Conservation (phyloP, 2,329 filamentous ascomycete genomes). For the Phoma sp. region DNA sequence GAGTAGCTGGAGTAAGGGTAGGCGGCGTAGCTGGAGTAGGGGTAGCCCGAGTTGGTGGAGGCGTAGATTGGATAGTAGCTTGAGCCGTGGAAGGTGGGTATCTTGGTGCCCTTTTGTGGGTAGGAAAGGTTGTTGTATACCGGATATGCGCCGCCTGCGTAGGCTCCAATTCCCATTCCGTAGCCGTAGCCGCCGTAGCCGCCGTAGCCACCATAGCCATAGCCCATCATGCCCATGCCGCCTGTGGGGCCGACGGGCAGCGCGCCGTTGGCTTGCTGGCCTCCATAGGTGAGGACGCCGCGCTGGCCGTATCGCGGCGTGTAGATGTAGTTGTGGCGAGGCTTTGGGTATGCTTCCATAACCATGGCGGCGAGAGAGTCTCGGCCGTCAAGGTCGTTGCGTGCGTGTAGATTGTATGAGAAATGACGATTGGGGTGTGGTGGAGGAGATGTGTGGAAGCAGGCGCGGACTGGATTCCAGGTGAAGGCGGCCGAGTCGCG, state of each 20-base stretch:
- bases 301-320: constrained; percentile 38
- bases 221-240: constrained; percentile 14
- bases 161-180: constrained; percentile 7
- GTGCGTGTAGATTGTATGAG: not conserved
- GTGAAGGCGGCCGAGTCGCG: constrained; percentile 17
- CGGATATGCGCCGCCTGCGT: constrained; percentile 17
- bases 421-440: not conserved
- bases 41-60: too few relatives aligned
- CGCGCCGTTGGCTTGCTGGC: constrained; percentile 38
- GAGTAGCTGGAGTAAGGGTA: constrained; percentile 15
- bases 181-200: constrained; percentile 3
- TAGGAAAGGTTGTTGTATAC: constrained; percentile 31
- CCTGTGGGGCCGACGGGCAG: constrained; percentile 28
- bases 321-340: constrained; percentile 42
- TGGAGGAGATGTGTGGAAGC: constrained; percentile 2
- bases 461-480: constrained; percentile 12
- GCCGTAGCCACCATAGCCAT: constrained; percentile 19
- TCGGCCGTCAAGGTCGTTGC: not conserved
- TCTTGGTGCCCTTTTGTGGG: constrained; percentile 1
- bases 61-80: too few relatives aligned
- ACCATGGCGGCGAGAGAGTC: not conserved
- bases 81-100: constrained; percentile 2
- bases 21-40: not conserved
- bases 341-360: constrained; percentile 35
- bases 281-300: constrained; percentile 34